Evolutionary conservation across 2,329 filamentous ascomycete genomes (phyloP).

Genomic region (Dactylonectria macrodidyma): DNA sequence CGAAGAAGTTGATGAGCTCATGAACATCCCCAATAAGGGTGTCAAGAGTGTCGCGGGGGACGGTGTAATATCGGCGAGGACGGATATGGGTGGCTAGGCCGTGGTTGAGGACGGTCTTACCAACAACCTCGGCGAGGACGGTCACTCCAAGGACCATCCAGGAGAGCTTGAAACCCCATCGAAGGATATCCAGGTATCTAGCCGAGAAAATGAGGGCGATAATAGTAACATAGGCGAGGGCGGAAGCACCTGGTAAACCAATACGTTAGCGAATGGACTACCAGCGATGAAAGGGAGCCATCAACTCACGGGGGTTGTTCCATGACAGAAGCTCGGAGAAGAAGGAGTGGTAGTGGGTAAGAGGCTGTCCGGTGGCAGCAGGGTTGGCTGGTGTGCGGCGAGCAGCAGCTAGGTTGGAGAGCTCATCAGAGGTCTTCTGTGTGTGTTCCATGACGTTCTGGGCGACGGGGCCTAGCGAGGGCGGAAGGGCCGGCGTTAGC

Average conservation of each 20-base stretch:
- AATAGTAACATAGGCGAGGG: constrained; percentile 73
- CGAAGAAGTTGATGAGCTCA: constrained; percentile 80
- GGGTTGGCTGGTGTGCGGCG: constrained; percentile 68
- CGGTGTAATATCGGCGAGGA: constrained; percentile 77
- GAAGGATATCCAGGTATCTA: constrained; percentile 76
- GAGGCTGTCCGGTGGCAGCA: constrained; percentile 72
- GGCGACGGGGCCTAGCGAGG: constrained; percentile 68
- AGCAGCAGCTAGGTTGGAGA: constrained; percentile 71
- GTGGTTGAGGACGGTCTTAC: constrained; percentile 73
- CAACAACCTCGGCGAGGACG: constrained; percentile 72
- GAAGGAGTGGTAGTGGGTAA: constrained; percentile 80
- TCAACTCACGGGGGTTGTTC: constrained; percentile 74
- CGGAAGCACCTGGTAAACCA: constrained; percentile 68
- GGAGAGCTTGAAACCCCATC: constrained; percentile 76
- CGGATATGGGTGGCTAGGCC: constrained; percentile 77
- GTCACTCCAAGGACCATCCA: constrained; percentile 74
- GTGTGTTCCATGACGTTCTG: constrained; percentile 71
- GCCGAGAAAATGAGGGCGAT: constrained; percentile 73
- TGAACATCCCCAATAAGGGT: constrained; percentile 74
- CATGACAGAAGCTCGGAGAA: constrained; percentile 79
- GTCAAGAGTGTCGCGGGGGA: constrained; percentile 75
- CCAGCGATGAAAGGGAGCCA: background rate
- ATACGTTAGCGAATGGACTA: constrained; percentile 34
- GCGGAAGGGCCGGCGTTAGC: constrained; percentile 30
- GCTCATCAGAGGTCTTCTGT: constrained; percentile 69